Evolutionary conservation across 169 alveolate genomes (phyloP).

Genomic region (Besnoitia besnoiti): DNA sequence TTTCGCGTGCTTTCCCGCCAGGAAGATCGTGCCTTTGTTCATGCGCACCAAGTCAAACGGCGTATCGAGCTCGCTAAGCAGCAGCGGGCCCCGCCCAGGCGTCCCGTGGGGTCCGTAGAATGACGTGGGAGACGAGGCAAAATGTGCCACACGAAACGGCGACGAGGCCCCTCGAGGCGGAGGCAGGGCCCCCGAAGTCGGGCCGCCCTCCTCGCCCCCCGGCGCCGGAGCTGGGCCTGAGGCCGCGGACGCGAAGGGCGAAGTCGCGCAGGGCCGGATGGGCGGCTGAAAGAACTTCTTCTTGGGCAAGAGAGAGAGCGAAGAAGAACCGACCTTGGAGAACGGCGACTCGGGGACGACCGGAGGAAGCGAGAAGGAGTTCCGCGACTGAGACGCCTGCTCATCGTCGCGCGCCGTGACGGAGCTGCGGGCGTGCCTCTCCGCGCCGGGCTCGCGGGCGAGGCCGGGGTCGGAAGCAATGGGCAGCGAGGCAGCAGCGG

Average conservation of each 20-base stretch:
- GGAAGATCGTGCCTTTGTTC: slow-evolving; percentile 41
- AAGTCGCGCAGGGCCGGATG: neutral
- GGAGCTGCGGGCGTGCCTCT: neutral
- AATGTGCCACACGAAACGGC: neutral
- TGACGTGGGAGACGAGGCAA: neutral
- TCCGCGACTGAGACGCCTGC: neutral
- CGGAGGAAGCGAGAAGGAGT: neutral
- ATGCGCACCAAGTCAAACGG: slow-evolving; percentile 46
- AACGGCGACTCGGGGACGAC: neutral
- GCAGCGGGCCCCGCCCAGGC: slow-evolving; percentile 43
- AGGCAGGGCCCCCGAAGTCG: neutral
- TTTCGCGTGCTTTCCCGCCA: slow-evolving; percentile 41
- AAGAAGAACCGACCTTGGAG: neutral
- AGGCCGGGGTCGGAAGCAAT: neutral
- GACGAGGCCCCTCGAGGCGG: neutral
- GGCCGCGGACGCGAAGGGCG: neutral
- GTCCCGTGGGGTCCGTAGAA: neutral
- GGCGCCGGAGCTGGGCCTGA: neutral
- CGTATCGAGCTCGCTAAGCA: slow-evolving; percentile 63
- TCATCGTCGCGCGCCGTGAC: no score
- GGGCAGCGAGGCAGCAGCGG: neutral
- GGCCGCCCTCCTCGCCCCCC: neutral
- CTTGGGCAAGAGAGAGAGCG: neutral
- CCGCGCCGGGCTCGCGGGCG: neutral
- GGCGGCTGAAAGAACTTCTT: neutral